phyloP scores from a whole-genome alignment of 306 rosid genomes.

The Vicia villosa region DNA sequence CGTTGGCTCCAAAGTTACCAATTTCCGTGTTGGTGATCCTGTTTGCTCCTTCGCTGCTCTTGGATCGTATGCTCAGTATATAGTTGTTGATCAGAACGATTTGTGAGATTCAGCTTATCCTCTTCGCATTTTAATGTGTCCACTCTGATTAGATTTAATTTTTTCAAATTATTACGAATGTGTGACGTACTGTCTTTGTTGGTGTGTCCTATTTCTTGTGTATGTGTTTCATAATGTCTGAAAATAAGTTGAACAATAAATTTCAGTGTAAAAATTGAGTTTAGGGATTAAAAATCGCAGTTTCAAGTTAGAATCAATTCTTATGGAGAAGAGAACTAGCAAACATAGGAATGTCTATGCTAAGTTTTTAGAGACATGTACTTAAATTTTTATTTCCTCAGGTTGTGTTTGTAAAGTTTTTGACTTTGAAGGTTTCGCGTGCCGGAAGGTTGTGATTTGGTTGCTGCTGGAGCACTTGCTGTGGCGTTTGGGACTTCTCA shows the following conservation, averaged over 20 bases:
- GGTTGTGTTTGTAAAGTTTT: constrained; percentile 10
- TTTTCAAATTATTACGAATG: too few species aligned
- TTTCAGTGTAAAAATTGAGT: too few species aligned
- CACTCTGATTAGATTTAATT: too few species aligned
- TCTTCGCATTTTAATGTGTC: not conserved
- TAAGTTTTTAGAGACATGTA: not conserved
- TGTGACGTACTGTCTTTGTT: too few species aligned
- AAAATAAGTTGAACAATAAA: too few species aligned
- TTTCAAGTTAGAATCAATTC: not conserved
- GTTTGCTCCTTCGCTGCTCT: constrained; percentile 71
- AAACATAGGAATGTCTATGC: not conserved
- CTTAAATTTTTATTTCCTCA: not conserved
- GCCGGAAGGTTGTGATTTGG: constrained; percentile 86
- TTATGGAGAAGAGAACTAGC: not conserved
- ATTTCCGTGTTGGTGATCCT: constrained; percentile 64
- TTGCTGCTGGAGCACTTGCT: constrained; percentile 84
- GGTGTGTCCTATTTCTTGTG: too few species aligned
- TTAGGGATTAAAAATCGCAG: not conserved
- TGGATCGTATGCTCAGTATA: constrained; percentile 78
- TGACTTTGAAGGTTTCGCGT: constrained; percentile 63
- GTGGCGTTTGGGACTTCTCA: constrained; percentile 96
- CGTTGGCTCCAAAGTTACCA: constrained; percentile 68
- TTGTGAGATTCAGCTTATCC: constrained; percentile 53
- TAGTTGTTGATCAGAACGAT: constrained; percentile 62
- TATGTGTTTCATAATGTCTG: too few species aligned